Percentiles rank a stretch among this genome's conserved stretches.
Evolutionary conservation across 441 rosid genomes (phyloP).

Genomic region (Bruguiera hainesii): DNA sequence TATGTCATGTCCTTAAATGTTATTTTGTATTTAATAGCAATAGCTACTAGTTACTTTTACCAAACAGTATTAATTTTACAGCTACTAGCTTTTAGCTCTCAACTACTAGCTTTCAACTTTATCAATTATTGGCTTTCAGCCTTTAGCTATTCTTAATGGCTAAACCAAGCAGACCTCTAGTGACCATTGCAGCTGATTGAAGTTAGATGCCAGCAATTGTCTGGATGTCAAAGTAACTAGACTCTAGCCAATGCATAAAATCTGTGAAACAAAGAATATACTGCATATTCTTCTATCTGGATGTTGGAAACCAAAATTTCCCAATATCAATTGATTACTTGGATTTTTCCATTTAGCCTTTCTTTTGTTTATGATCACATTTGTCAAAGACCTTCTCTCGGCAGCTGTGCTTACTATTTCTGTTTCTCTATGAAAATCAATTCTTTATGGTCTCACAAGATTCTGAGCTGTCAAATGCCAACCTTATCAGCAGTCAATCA

Average conservation of each 20-base stretch:
- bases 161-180: too few species aligned
- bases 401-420: neutral
- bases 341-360: neutral
- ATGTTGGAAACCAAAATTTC: slow-evolving; percentile 3
- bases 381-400: neutral
- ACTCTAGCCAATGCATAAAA: neutral
- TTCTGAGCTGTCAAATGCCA: slow-evolving; percentile 19
- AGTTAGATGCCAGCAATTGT: neutral
- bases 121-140: too few species aligned
- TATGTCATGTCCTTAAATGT: too few species aligned
- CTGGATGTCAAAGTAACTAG: neutral
- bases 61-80: too few species aligned
- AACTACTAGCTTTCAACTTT: too few species aligned
- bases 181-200: neutral
- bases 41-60: too few species aligned
- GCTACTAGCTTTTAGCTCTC: too few species aligned
- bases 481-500: slow-evolving; percentile 16
- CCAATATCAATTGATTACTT: neutral
- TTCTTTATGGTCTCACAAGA: slow-evolving; percentile 6
- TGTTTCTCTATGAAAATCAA: neutral
- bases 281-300: neutral
- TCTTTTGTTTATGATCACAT: neutral
- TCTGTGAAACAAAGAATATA: neutral
- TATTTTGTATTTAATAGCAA: too few species aligned
- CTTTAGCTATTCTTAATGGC: too few species aligned